phyloP scores from a whole-genome alignment of 1,284 basidiomycete genomes.

The Cutaneotrichosporon cutaneum region DNA sequence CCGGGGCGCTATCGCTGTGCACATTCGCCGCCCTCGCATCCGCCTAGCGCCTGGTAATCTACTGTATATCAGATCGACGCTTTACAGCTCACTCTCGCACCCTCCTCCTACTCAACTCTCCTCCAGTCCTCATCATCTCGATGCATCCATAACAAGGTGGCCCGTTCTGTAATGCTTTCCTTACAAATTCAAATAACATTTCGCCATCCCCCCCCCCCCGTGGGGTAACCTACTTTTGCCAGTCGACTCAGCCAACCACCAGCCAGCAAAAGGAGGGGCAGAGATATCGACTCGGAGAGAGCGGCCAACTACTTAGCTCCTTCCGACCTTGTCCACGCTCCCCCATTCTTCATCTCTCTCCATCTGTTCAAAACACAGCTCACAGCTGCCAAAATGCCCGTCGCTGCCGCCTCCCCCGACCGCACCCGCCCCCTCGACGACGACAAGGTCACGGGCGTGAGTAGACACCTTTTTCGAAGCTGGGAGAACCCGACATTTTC shows the following conservation, averaged over 20 bases:
- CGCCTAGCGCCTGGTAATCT: neutral
- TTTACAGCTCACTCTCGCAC: neutral
- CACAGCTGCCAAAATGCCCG: constrained; percentile 29
- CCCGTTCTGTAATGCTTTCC: too few relatives aligned
- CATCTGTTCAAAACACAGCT: constrained; percentile 8
- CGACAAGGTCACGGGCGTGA: constrained; percentile 48
- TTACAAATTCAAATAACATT: neutral
- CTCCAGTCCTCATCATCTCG: too few relatives aligned
- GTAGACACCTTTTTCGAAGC: constrained; percentile 18
- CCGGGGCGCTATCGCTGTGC: neutral
- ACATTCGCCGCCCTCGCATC: too few relatives aligned
- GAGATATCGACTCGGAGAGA: neutral
- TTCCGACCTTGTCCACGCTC: too few relatives aligned
- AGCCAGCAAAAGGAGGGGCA: neutral
- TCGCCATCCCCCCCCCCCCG: neutral
- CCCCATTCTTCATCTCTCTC: neutral
- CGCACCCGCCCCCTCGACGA: constrained; percentile 45
- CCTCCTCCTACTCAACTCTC: neutral
- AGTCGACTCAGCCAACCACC: neutral
- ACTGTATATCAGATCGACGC: neutral
- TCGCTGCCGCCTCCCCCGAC: constrained; percentile 44
- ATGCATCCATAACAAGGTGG: too few relatives aligned
- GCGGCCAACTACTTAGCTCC: neutral
- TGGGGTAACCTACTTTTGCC: neutral
- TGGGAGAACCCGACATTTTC: neutral